Evolutionary conservation across 352 stramenopile genomes (phyloP), one percentile per base, ranked within the genome.

Genomic region (Globisporangium uncinulatum): DNA sequence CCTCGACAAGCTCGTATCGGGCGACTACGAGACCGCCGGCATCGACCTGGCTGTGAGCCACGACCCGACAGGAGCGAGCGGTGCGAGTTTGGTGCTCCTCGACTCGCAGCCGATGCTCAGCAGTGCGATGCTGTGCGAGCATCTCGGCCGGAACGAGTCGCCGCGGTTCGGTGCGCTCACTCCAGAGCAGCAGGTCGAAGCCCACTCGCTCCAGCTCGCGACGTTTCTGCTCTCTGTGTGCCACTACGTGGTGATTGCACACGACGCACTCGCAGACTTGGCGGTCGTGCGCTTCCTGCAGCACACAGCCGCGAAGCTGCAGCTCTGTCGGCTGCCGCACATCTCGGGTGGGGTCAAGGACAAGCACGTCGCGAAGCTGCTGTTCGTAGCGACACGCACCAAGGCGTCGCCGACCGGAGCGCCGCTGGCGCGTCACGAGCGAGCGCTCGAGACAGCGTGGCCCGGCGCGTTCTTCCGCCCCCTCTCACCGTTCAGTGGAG

Each of bases 161-260:
- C 67, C 70, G 14, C 61, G 75, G 11, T 89, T 77, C 56, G 74
- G 72, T 6, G 71, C 74, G 4, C 57, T 89, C 0, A 69, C 78
- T 3, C 68, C 73, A 6, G 83, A 92, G 42, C 83, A 91, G 46
- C 79, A 90, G 41, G 56, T 83, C 34, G 80, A 93, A 48, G 60
- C 72, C 8, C 63, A 69, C 47, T 87, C 83, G 14, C 66, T 77
- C 44, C 80, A 91, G 59, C 65, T 88, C 19, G 77, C 81, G 8
- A 69, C 83, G 9, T 83, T 90, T 51, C 53, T 93, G 45, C 69
- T 79, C 29, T 81, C 83, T 0, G 74, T 91, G 17, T 93, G 83
- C 57, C 83, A 93, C 65, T 88, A 91, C 43, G 74, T 93, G 14
- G 53, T 93, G 37, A 59, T 91, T 20, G 77, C 83, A 11, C 77